phyloP scores from a whole-genome alignment of 495 filamentous ascomycete species.

The Neurospora sp. region DNA sequence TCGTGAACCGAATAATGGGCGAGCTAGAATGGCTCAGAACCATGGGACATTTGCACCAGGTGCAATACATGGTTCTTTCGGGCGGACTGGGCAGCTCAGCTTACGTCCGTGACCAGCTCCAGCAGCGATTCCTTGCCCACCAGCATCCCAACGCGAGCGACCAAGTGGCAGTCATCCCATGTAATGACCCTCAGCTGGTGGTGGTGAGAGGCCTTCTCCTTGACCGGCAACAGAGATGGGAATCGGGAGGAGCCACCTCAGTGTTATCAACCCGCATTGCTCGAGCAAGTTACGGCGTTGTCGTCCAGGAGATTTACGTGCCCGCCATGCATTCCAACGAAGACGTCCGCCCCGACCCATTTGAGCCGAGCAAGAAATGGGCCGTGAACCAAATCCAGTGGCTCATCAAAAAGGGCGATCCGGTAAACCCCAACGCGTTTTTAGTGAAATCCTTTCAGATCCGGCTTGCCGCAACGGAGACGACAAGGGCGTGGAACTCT shows the following conservation, averaged over 20 bases:
- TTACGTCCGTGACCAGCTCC: conserved; percentile 43
- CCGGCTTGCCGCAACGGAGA: conserved; percentile 31
- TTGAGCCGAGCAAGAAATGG: conserved; percentile 33
- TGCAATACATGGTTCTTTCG: conserved; percentile 49
- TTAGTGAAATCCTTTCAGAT: conserved; percentile 34
- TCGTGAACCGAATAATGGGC: conserved; percentile 40
- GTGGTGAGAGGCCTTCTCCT: conserved; percentile 46
- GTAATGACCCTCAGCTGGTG: conserved; percentile 48
- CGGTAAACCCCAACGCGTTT: conserved; percentile 24
- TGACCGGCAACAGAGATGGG: conserved; percentile 42
- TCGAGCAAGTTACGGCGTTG: conserved; percentile 46
- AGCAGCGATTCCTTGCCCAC: conserved; percentile 26
- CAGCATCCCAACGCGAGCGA: conserved; percentile 27
- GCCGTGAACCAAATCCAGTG: conserved; percentile 45
- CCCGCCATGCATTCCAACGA: conserved; percentile 33
- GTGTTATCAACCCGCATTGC: conserved; percentile 40
- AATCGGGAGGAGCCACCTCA: conserved; percentile 19
- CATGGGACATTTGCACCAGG: conserved; percentile 34
- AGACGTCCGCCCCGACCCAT: conserved; percentile 30
- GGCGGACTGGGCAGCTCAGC: conserved; percentile 55
- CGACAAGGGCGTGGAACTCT: conserved; percentile 32
- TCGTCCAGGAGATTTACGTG: conserved; percentile 38
- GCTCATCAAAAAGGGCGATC: conserved; percentile 43
- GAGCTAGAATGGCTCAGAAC: conserved; percentile 42
- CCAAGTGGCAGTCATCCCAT: conserved; percentile 34